Evolutionary conservation across 108 stramenopile species (phyloP), one percentile per base, ranked within the genome.

Genomic region (Cyclotella choctawhatcheeana): DNA sequence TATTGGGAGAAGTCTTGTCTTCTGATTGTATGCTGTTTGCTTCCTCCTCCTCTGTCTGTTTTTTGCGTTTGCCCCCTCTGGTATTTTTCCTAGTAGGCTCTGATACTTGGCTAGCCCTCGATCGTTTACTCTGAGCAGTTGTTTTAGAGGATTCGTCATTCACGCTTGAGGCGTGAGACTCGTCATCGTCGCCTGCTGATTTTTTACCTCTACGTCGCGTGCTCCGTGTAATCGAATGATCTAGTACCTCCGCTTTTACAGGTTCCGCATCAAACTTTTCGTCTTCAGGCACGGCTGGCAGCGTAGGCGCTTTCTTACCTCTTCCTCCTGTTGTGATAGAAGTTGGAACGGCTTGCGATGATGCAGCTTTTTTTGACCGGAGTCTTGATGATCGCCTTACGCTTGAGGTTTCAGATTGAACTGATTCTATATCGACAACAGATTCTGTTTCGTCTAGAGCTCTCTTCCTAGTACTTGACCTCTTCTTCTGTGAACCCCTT

Each of bases 251-350:
- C 51, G 6, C 30, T 60, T 31, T 21, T 16, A 37, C 26, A 33
- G 18, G 25, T 18, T 0, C 3, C 58, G 44, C 66, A 24, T 77
- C 54, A 29, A 69, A 1, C 16, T 20, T 65, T 18, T 33, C 60
- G 44, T 62, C 45, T 62, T 77, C 77, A 8, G 77, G 77, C 6
- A 77, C 62, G 18, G 59, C 55, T 50, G 69, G 64, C 54, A 71
- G 22, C 32, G 54, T 22, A 16, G 61, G 31, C 56, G 47, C 18
- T 34, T 26, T 65, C 4, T 16, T 45, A 10, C 32, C 56, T 58
- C 22, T 45, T 21, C 40, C 29, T 13, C 47, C 33, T 35, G 77
- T 58, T 52, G 54, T 40, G 37, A 70, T 77, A 21, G 74, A 59
- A 2, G 58, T 40, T 37, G 74, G 74, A 21, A 77, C 68, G 7